Conservation (phyloP, 2,329 filamentous ascomycete genomes). For the Coniochaeta ligniaria region DNA sequence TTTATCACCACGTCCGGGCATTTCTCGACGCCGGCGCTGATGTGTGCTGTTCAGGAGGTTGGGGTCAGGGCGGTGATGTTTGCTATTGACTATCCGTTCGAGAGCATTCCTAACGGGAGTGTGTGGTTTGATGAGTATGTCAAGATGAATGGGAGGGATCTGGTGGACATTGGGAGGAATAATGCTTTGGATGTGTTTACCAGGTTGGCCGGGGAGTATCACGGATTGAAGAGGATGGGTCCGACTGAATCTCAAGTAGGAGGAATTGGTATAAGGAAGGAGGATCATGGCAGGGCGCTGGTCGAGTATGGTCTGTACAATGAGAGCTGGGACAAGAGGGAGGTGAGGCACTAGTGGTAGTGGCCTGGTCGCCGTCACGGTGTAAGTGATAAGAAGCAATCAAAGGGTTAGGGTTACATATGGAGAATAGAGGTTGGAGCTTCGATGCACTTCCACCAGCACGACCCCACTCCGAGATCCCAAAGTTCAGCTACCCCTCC, state of each 20-base stretch:
- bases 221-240: slow-evolving; percentile 9
- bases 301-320: slow-evolving; percentile 14
- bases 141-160: slow-evolving; percentile 9
- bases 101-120: slow-evolving; percentile 16
- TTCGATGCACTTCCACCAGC: slow-evolving; percentile 1
- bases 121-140: slow-evolving; percentile 17
- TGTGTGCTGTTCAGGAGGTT: slow-evolving; percentile 14
- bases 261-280: slow-evolving; percentile 11
- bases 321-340: slow-evolving; percentile 8
- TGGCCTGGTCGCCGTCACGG: background rate
- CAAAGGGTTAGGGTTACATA: background rate
- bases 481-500: background rate
- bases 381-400: background rate
- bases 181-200: slow-evolving; percentile 14
- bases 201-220: slow-evolving; percentile 7
- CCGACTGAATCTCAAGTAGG: slow-evolving; percentile 12
- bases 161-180: slow-evolving; percentile 15
- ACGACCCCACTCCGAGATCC: background rate
- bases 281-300: slow-evolving; percentile 2
- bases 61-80: slow-evolving; percentile 15
- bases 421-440: background rate
- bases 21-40: slow-evolving; percentile 17
- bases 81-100: slow-evolving; percentile 17
- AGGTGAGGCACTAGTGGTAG: slow-evolving; percentile 1
- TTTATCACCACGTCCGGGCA: slow-evolving; percentile 17